A percentile compares a stretch with the other conserved stretches of the same genome.
phyloP scores from a whole-genome alignment of 2,329 filamentous ascomycete genomes.

The Epichloe typhina region DNA sequence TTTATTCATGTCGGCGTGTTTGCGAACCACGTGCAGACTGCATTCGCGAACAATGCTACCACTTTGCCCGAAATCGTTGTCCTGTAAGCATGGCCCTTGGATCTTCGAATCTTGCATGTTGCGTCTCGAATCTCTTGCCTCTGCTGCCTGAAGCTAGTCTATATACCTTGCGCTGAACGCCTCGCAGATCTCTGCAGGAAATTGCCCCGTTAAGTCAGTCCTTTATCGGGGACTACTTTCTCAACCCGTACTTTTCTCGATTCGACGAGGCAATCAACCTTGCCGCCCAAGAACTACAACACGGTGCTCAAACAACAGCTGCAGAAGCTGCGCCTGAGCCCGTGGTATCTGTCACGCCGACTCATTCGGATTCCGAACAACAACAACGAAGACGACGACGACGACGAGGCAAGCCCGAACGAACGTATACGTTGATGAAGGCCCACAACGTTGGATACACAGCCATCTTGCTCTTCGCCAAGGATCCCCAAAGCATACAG shows the following conservation, averaged over 20 bases:
- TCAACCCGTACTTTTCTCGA: constrained; percentile 61
- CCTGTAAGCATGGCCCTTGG: constrained; percentile 27
- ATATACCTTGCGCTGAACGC: neutral
- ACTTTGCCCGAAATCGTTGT: constrained; percentile 41
- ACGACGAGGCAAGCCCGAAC: constrained; percentile 10
- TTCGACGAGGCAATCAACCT: constrained; percentile 60
- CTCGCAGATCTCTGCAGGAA: constrained; percentile 66
- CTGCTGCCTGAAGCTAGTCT: neutral
- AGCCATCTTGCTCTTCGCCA: constrained; percentile 72
- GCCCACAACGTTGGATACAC: constrained; percentile 79
- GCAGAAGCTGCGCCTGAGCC: neutral
- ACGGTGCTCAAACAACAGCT: constrained; percentile 4
- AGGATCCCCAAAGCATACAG: constrained; percentile 44
- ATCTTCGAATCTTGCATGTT: neutral
- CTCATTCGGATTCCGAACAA: neutral
- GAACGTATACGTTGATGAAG: constrained; percentile 55
- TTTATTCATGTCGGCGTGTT: constrained; percentile 58
- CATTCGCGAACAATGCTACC: constrained; percentile 36
- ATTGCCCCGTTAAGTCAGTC: constrained; percentile 71
- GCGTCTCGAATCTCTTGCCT: neutral
- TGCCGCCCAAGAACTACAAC: constrained; percentile 37
- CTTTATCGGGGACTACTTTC: constrained; percentile 72
- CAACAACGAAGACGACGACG: neutral
- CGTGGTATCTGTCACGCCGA: constrained; percentile 7
- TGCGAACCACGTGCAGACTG: constrained; percentile 52